Evolutionary conservation across 192 early-diverging fungal species (phyloP).

Genomic region (Mortierella antarctica): DNA sequence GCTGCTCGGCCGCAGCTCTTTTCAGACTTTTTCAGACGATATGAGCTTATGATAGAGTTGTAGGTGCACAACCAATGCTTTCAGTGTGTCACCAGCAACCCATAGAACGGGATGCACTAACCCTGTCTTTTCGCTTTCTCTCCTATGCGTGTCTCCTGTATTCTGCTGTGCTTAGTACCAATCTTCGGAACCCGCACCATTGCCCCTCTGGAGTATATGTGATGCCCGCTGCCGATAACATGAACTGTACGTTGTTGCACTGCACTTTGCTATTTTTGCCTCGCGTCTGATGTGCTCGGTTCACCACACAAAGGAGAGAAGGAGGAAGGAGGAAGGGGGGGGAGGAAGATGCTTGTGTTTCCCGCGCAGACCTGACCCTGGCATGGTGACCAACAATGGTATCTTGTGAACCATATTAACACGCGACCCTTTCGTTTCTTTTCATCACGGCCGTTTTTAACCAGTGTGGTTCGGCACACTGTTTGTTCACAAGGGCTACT

Average conservation of each 20-base stretch:
- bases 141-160: background rate
- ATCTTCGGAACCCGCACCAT: conserved; percentile 79
- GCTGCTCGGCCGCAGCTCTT: conserved; percentile 41
- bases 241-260: conserved; percentile 60
- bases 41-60: conserved; percentile 81
- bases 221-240: conserved; percentile 76
- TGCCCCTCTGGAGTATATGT: conserved; percentile 90
- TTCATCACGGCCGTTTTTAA: no score
- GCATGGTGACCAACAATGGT: no score
- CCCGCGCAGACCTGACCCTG: no score
- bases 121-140: background rate
- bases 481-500: conserved; percentile 92
- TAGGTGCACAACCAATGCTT: conserved; percentile 32
- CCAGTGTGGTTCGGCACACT: conserved; percentile 87
- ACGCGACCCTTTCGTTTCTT: no score
- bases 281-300: no score
- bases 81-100: background rate
- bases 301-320: no score
- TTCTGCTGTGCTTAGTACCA: conserved; percentile 62
- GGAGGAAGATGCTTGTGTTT: no score
- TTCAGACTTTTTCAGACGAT: conserved; percentile 63
- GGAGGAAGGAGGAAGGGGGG: no score
- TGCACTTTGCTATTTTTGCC: no score
- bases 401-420: no score
- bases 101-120: background rate